These are phyloP conservation scores for Vanrija humicola DNA, from an alignment of 1,284 basidiomycete genomes.

Conservation along the genomic window DNA sequence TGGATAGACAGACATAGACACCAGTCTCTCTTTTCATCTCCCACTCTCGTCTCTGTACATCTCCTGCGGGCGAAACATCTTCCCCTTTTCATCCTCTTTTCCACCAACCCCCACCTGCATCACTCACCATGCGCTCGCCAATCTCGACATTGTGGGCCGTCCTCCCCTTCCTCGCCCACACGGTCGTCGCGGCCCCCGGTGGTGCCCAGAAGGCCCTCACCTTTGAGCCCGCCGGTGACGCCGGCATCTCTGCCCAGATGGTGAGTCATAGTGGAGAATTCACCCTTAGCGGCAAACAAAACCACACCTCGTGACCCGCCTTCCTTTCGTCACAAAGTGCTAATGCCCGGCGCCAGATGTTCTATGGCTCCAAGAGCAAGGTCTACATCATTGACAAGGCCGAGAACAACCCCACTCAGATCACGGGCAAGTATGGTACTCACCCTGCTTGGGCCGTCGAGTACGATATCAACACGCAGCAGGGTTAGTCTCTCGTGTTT, in stretches of 20 bases:
- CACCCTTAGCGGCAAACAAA: not conserved
- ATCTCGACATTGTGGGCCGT: conserved; percentile 4
- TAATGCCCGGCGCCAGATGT: conserved; percentile 39
- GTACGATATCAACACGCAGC: conserved; percentile 52
- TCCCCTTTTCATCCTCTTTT: too few relatives aligned
- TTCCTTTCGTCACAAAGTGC: not conserved
- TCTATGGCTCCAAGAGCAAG: conserved; percentile 51
- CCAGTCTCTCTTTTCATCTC: too few relatives aligned
- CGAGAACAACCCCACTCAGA: conserved; percentile 57
- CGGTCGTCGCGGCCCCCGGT: conserved; percentile 1
- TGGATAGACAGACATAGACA: too few relatives aligned
- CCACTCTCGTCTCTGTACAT: too few relatives aligned
- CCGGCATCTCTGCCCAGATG: conserved; percentile 48
- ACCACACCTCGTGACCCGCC: not conserved
- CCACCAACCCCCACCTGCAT: too few relatives aligned
- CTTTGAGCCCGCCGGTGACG: conserved; percentile 41
- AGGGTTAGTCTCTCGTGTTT: conserved; percentile 5
- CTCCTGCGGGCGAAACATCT: too few relatives aligned
- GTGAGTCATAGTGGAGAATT: conserved; percentile 24
- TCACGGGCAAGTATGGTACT: conserved; percentile 48
- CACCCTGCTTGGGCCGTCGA: conserved; percentile 51
- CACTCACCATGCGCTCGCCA: too few relatives aligned
- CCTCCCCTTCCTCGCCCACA: conserved; percentile 11
- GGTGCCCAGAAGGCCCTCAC: conserved; percentile 24
- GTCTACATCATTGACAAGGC: conserved; percentile 54